Base-by-base conservation (phyloP, 2,329 filamentous ascomycete genomes). In the Alternaria dauci region DNA sequence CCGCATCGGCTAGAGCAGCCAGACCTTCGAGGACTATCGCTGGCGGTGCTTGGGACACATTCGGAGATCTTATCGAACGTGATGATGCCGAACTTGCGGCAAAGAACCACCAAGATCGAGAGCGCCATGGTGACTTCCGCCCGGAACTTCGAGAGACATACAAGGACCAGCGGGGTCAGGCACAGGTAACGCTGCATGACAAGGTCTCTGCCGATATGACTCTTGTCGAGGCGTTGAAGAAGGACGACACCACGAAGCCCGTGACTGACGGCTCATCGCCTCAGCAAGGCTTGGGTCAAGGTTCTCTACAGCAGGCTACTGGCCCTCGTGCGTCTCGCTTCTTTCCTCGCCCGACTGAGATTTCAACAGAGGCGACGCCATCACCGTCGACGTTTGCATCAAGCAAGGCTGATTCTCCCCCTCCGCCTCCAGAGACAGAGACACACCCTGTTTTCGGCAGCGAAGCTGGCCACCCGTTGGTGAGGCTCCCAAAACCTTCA, bases 361-460 rank as follows among this genome's bases (percentile, higher is more conserved):
- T 68, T 11, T 61, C 70, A 11, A 65, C 67, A 11, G 73, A 76
- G 55, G 55, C 67, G 9, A 41, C 67, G n/a, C 32, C 63, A 5
- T 72, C 70, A 47, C 47, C 69, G 42, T 58, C 71, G 2, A 30
- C 52, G 2, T 48, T 60, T n/a, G 55, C 67, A 3, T 69, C 69
- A 30, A 70, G 50, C 52, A 71, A 71, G 53, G 66, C 66, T 16
- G 71, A 76, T 34, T 76, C 76, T 8, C 76, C 77, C 14, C 70
- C 70, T 9, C 76, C 90, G 16, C 91, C 90, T 0, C 91, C 91
- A 4, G 91, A 92, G 47, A 90, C 90, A 77, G 85, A 87, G 62
- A 88, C 85, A 9, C 91, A 94, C 70, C 91, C 91, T 6, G 91
- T 86, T 2, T 92, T 91, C 66, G 87, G 89, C 67, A 89, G 90